Conservation (phyloP, 1,139 yeast species). For the Arxiozyma heterogenica region DNA sequence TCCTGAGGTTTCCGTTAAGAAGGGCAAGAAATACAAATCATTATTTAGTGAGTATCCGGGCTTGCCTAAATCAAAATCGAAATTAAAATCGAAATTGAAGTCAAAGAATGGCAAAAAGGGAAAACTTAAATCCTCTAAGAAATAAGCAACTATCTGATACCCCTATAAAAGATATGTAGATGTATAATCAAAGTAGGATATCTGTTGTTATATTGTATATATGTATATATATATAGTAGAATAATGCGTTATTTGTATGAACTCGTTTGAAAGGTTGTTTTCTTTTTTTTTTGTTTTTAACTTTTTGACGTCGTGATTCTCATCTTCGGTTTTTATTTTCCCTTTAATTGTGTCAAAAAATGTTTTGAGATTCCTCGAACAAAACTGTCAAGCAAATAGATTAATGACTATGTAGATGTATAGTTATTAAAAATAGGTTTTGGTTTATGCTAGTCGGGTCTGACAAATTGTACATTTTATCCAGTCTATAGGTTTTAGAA, state of each 20-base stretch:
- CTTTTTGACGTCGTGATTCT: not conserved
- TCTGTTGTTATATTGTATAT: not conserved
- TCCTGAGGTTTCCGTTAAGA: conserved; percentile 2
- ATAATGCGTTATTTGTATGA: not conserved
- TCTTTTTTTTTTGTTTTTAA: too few species aligned
- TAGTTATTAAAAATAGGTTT: too few species aligned
- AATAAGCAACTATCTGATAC: not conserved
- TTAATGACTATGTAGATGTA: too few species aligned
- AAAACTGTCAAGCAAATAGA: not conserved
- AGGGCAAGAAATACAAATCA: conserved; percentile 3
- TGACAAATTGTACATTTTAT: too few species aligned
- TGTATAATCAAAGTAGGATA: too few species aligned
- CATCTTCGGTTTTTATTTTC: not conserved
- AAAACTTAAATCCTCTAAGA: not conserved
- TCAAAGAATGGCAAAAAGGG: not conserved
- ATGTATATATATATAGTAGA: too few species aligned
- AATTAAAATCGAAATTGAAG: not conserved
- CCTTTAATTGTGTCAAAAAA: not conserved
- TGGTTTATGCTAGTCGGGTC: not conserved
- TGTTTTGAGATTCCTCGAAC: not conserved
- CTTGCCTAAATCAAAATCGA: conserved; percentile 1
- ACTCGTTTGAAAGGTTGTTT: too few species aligned
- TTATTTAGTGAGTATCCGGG: conserved; percentile 1
- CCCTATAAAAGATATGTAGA: not conserved
- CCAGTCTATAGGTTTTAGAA: not conserved